Base-by-base conservation (phyloP, 2,329 filamentous ascomycete genomes). In the Paecilomyces dactylethromorphus region DNA sequence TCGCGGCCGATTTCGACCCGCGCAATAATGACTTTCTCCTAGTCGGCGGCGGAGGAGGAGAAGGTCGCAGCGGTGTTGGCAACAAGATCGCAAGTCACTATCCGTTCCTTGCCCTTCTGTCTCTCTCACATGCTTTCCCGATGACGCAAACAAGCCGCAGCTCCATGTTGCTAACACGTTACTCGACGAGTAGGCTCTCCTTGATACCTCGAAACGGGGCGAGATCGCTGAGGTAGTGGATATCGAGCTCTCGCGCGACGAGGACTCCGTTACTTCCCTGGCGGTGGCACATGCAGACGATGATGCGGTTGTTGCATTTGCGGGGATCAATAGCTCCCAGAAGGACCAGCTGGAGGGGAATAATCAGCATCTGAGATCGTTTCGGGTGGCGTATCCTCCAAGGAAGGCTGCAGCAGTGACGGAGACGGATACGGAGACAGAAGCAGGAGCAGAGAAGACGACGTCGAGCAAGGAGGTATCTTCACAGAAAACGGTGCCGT, bases 221-320 rank as follows among this genome's bases (percentile, higher is more conserved):
- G 84, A 87, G 54, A 78, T 91, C 55, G 82, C 86, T 62, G 79
- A 88, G 64, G 79, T 82, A 22, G 84, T 87, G 63, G 90, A 96
- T 65, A 81, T 93, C 68, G 86, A 91, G 60, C 85, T 96, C 54
- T 89, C 89, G 62, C 83, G 86, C 66, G 86, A 92, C 69, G 92
- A 97, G 77, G 93, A 97, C 75, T 95, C 89, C 58, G 90, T 96
- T 59, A 91, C 89, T 64, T 92, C 89, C 57, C 81, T 97, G 55
- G 91, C 87, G 50, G 84, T 88, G 56, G 86, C 91, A 64, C 82
- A 77, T 69, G 86, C 81, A 66, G 79, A 71, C 56, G 83, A 69
- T 71, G 81, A 69, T 64, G 82, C 66, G 70, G 66, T 84, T 5
- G 71, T 83, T 50, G 76, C 85, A 7, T 87, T 90, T 64, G 90